Percentiles rank a stretch among this genome's conserved stretches.
Evolutionary conservation across 331 rosid species (phyloP).

Genomic region (Pyracantha coccinea): DNA sequence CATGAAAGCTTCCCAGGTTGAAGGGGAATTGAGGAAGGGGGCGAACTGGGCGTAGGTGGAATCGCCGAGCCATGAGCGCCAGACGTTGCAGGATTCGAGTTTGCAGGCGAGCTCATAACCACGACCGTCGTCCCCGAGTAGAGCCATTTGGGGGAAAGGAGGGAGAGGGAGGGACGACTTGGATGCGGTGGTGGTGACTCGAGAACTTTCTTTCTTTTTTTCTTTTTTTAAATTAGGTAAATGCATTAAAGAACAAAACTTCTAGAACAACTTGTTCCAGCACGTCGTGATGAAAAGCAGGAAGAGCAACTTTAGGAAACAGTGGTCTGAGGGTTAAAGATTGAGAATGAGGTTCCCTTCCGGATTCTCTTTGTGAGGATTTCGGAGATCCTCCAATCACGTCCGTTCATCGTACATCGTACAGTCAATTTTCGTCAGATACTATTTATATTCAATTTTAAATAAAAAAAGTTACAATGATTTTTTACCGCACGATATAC

Average conservation of each 20-base stretch:
- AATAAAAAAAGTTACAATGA: too few relatives aligned
- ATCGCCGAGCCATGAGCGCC: conserved; percentile 87
- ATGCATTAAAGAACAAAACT: too few relatives aligned
- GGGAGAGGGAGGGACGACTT: not conserved
- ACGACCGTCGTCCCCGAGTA: conserved; percentile 81
- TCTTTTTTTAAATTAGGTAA: too few relatives aligned
- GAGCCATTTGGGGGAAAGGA: conserved; percentile 29
- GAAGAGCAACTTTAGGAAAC: too few relatives aligned
- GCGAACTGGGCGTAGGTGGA: conserved; percentile 47
- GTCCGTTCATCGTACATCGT: fast-evolving
- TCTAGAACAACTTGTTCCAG: too few relatives aligned
- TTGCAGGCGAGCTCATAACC: conserved; percentile 80
- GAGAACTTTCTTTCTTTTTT: too few relatives aligned
- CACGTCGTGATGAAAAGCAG: too few relatives aligned
- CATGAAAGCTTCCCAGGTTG: conserved; percentile 83
- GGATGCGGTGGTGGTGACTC: not conserved
- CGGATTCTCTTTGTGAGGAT: too few relatives aligned
- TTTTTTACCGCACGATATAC: too few relatives aligned
- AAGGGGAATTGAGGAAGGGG: conserved; percentile 55
- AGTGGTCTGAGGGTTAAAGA: too few relatives aligned
- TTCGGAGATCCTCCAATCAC: fast-evolving
- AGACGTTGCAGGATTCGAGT: conserved; percentile 57
- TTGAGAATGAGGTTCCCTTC: too few relatives aligned
- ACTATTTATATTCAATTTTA: too few relatives aligned
- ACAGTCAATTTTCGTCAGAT: fast-evolving